Percentiles rank a stretch among this genome's conserved stretches.
Evolutionary conservation across 2,329 filamentous ascomycete species (phyloP).

Genomic region (Paraphaeosphaeria minitans): DNA sequence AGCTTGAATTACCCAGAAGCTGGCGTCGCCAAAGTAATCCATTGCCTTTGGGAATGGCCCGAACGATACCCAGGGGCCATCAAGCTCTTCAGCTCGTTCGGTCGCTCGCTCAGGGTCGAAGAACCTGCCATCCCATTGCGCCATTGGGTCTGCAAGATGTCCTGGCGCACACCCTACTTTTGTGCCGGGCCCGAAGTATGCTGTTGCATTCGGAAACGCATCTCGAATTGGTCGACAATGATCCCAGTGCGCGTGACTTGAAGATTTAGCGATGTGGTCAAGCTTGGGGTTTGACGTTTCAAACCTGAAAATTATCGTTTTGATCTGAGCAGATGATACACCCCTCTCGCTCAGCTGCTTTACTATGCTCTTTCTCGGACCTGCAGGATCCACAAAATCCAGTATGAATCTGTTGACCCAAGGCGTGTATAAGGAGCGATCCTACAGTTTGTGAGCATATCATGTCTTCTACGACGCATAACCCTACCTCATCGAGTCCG

Average conservation of each 20-base stretch:
- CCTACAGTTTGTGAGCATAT: constrained; percentile 21
- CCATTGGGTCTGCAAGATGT: constrained; percentile 28
- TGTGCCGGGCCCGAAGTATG: constrained; percentile 39
- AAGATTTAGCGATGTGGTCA: neutral
- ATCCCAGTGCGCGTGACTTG: constrained; percentile 43
- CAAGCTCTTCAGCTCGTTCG: constrained; percentile 34
- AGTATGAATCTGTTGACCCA: constrained; percentile 43
- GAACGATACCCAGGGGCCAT: constrained; percentile 38
- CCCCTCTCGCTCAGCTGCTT: constrained; percentile 34
- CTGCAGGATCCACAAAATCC: constrained; percentile 31
- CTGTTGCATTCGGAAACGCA: constrained; percentile 37
- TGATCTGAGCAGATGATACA: constrained; percentile 24
- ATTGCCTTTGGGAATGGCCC: constrained; percentile 44
- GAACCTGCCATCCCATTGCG: constrained; percentile 43
- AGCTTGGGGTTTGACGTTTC: neutral
- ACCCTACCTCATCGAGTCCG: constrained; percentile 35
- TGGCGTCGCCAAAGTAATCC: constrained; percentile 48
- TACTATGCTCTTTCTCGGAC: constrained; percentile 33
- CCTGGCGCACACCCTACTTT: constrained; percentile 36
- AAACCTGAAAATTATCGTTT: constrained; percentile 40
- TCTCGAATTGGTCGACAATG: constrained; percentile 37
- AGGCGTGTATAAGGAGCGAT: constrained; percentile 38
- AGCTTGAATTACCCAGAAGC: constrained; percentile 47
- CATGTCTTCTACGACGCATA: neutral
- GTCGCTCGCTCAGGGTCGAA: constrained; percentile 38